Base-by-base conservation (phyloP, 2,329 filamentous ascomycete genomes). In the Neofusicoccum ribis region DNA sequence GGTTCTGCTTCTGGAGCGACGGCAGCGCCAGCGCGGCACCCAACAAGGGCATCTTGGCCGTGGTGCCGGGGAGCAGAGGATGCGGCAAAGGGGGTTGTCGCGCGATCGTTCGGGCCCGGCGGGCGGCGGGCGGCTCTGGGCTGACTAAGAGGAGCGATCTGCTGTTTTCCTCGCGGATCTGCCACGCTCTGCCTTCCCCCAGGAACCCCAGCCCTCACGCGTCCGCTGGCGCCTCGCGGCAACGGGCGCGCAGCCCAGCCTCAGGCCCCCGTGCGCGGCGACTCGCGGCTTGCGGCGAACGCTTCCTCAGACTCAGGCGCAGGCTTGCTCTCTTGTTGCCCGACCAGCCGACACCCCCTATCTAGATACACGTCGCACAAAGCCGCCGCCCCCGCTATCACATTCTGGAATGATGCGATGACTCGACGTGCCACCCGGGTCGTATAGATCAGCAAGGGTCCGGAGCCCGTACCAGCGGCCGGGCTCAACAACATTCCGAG, bases 1-100 rank as follows among this genome's bases (percentile, higher is more conserved):
- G 84, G 74, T 93, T 89, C 77, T 95, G 91, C 76, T 85, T 88
- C 72, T 89, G 86, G 73, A 93, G 81, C 34, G 84, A 84, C 41
- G 81, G 61, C 63, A 72, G 64, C 15, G 49, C 39, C 27, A 61
- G 43, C 34, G 43, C 23, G 39, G 61, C n/a, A 17, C 44, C 64
- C 58, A 65, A 46, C 14, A 65, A 61, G 44, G 63, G 63, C 63
- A 65, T 65, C 31, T 52, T 63, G 61, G 39, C 61, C 7, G 46
- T 54, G 56, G 27, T 44, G 47, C 39, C 59, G 59, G 59, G 37
- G 17, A 51, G 47, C 59, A 41, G 59, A 63, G 36, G 43, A 39
- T 39, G 56, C 14, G 12, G 41, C 31, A 47, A 60, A 47, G 31
- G 56, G 56, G 56, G 54, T 59, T 37, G 23, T 60, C 56, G 41